Conservation (phyloP, 1,139 yeast genomes). For the Kazachstania sp. region DNA sequence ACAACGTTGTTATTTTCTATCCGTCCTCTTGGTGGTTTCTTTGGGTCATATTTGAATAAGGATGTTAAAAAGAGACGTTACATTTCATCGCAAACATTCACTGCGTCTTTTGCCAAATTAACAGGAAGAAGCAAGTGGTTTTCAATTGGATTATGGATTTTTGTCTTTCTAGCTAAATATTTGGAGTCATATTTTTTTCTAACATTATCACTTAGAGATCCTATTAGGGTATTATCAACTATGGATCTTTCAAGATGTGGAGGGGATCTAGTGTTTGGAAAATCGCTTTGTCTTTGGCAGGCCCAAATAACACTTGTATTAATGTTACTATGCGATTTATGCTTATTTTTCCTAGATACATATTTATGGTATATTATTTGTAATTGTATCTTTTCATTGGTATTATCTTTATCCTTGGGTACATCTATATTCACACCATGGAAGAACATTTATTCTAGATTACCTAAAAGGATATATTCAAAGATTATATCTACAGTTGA, state of each 20-base stretch:
- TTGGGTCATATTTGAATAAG: conserved; percentile 35
- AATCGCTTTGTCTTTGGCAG: conserved; percentile 49
- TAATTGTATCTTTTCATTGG: conserved; percentile 65
- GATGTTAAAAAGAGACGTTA: conserved; percentile 30
- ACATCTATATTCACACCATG: conserved; percentile 81
- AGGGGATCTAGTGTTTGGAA: conserved; percentile 49
- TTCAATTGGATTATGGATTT: conserved; percentile 58
- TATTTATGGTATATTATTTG: conserved; percentile 83
- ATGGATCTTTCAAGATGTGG: conserved; percentile 53
- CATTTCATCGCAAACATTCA: conserved; percentile 41
- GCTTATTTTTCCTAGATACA: conserved; percentile 74
- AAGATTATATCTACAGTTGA: conserved; percentile 50
- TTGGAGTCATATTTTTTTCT: conserved; percentile 75
- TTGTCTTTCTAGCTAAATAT: conserved; percentile 64
- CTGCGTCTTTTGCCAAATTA: conserved; percentile 49
- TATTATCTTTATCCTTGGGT: conserved; percentile 62
- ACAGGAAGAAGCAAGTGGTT: conserved; percentile 43
- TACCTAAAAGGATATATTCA: conserved; percentile 65
- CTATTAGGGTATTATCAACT: conserved; percentile 56
- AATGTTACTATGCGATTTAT: conserved; percentile 57
- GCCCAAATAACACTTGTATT: conserved; percentile 48
- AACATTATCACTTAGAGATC: conserved; percentile 71
- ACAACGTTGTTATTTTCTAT: conserved; percentile 56
- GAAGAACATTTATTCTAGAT: conserved; percentile 66
- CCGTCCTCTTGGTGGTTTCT: conserved; percentile 49